Percentiles rank a stretch among this genome's conserved stretches.
Conservation (phyloP, 306 rosid species). For the Sicyos edulis region DNA sequence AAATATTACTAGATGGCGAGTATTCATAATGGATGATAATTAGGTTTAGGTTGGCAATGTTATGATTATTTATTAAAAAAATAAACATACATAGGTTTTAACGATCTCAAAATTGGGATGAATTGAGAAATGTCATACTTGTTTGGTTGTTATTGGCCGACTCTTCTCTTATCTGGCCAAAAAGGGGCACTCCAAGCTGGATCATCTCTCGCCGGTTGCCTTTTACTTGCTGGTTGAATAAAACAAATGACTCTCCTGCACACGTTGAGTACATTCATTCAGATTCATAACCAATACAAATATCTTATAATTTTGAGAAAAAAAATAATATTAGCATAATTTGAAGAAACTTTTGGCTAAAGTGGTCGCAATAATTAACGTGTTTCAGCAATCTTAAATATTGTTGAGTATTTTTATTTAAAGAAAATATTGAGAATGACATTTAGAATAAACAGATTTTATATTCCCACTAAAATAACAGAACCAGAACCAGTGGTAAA, state of each 20-base stretch:
- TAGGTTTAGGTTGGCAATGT: not conserved
- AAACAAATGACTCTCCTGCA: slow-evolving; percentile 77
- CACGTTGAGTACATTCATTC: slow-evolving; percentile 19
- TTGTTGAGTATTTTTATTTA: too few relatives aligned
- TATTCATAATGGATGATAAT: not conserved
- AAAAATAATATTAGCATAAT: not conserved
- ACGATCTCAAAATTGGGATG: not conserved
- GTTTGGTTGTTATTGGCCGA: slow-evolving; percentile 40
- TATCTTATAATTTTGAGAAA: not conserved
- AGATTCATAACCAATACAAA: slow-evolving; percentile 11
- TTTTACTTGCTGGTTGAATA: slow-evolving; percentile 86
- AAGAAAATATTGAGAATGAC: not conserved
- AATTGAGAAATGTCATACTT: slow-evolving; percentile 20
- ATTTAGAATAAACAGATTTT: not conserved
- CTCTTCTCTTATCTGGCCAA: slow-evolving; percentile 74
- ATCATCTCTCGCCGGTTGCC: slow-evolving; percentile 91
- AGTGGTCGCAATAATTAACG: too few relatives aligned
- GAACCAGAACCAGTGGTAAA: not conserved
- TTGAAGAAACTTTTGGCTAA: not conserved
- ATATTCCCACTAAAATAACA: not conserved
- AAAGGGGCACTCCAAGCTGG: slow-evolving; percentile 92
- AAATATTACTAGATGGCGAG: too few relatives aligned
- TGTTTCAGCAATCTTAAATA: too few relatives aligned
- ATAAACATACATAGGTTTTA: not conserved
- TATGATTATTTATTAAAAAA: not conserved